Evolutionary conservation across 257 asterid genomes (phyloP), one percentile per base, ranked within the genome.

Genomic region (Echites panduratus): DNA sequence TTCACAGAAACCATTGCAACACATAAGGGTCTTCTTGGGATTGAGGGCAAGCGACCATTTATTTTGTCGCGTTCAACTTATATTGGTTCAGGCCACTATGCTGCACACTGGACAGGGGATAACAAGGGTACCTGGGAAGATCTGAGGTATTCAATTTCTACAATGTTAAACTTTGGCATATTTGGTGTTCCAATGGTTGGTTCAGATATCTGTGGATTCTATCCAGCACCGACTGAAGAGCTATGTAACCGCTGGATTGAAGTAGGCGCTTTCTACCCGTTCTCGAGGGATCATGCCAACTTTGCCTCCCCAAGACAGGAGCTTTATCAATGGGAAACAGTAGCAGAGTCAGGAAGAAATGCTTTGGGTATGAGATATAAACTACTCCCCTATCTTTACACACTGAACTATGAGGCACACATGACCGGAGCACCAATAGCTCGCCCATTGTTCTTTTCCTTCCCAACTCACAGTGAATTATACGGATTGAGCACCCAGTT

Each of bases 141-240:
- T 73, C 78, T 90, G 85, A 87, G 53, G 70, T 86, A 85, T 26
- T 89, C 98, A 12, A 92, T 92, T 56, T 89, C 99, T 1, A 95
- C 97, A 1, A 82, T 95, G 84, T 24, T 95, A 57, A 91, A 92
- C 41, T 95, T 92, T 53, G 99, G 99, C 0, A 73, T 95, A 14
- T 95, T 90, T 82, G 98, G 99, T 1, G 87, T 92, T 41, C 98
- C 99, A 0, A 95, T 95, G 99, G 99, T 95, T 12, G 99, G 99
- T 44, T 85, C 99, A 7, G 99, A 95, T 73, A 95, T 95, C 53
- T 95, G 97, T 76, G 98, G 99, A 40, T 95, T 95, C 77, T 95
- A 92, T 79, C 97, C 97, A 0, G 87, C 90, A 0, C 97, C 97
- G 1, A 85, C 92, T 0, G 98, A 95, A 68, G 99, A 92, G 82